phyloP scores from a whole-genome alignment of 208 protist species.

The Wallacemonas rigidus region DNA sequence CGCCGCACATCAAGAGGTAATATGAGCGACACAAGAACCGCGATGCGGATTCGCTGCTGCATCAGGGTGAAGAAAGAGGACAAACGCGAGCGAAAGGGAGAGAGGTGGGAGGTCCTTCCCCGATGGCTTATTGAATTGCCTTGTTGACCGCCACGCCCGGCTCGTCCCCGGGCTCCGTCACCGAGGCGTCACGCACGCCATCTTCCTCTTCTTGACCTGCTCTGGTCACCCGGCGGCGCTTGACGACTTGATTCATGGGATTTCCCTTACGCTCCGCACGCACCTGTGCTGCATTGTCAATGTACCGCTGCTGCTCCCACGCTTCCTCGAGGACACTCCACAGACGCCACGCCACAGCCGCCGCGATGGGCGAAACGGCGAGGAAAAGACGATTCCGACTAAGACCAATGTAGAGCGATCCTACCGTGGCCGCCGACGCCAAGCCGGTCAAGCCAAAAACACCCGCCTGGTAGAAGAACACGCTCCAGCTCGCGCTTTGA shows the following conservation, averaged over 20 bases:
- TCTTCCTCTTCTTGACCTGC: slow-evolving; percentile 35
- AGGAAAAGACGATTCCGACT: slow-evolving; percentile 75
- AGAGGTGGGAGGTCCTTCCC: not conserved
- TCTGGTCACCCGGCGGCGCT: slow-evolving; percentile 37
- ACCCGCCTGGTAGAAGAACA: slow-evolving; percentile 71
- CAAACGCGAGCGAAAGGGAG: slow-evolving; percentile 20
- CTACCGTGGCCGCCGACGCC: slow-evolving; percentile 54
- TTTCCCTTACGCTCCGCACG: slow-evolving; percentile 71
- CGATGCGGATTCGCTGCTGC: no score
- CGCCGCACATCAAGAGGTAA: not conserved
- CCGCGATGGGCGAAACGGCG: slow-evolving; percentile 59
- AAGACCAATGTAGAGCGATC: slow-evolving; percentile 65
- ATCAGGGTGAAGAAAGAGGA: slow-evolving; percentile 7
- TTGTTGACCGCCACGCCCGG: not conserved
- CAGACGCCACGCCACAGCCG: slow-evolving; percentile 65
- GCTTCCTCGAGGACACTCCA: slow-evolving; percentile 74
- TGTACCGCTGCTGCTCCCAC: slow-evolving; percentile 80
- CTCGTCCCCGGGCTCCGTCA: slow-evolving; percentile 20
- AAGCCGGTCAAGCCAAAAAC: slow-evolving; percentile 71
- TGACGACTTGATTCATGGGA: slow-evolving; percentile 74
- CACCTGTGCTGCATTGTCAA: slow-evolving; percentile 72
- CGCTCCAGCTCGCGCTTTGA: slow-evolving; percentile 61
- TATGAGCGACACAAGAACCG: not conserved
- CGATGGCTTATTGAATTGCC: not conserved
- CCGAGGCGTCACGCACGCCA: slow-evolving; percentile 12